phyloP scores from a whole-genome alignment of 352 stramenopile genomes.

The Salisapilia sapeloensis region DNA sequence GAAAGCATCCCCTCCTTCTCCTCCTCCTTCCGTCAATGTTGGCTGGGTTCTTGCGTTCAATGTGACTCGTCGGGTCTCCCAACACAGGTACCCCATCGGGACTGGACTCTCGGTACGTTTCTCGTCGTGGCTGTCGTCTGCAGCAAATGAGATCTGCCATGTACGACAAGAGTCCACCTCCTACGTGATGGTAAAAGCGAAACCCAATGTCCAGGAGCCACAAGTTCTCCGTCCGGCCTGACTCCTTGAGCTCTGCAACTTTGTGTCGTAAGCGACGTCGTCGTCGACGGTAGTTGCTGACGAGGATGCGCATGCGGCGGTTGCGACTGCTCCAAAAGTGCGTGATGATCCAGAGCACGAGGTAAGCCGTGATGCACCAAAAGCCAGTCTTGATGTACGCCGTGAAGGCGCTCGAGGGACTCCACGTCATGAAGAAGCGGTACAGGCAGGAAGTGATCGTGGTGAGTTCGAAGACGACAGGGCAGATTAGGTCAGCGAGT shows the following conservation, averaged over 20 bases:
- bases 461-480: constrained; percentile 44
- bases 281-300: constrained; percentile 56
- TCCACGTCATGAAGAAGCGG: constrained; percentile 34
- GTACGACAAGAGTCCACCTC: too few relatives aligned
- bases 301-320: constrained; percentile 48
- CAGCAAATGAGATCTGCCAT: too few relatives aligned
- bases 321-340: constrained; percentile 75
- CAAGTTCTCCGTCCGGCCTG: constrained; percentile 45
- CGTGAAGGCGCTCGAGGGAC: constrained; percentile 39
- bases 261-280: constrained; percentile 33
- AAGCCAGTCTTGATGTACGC: constrained; percentile 57
- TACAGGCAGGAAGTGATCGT: constrained; percentile 28
- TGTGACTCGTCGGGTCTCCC: constrained; percentile 10
- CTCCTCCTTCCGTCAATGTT: constrained; percentile 4
- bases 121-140: too few relatives aligned
- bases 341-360: constrained; percentile 45
- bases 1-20: constrained; percentile 6
- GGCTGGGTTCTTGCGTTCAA: constrained; percentile 4
- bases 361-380: constrained; percentile 31
- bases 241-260: constrained; percentile 23
- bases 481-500: constrained; percentile 54
- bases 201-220: constrained; percentile 66
- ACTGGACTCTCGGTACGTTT: too few relatives aligned
- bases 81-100: constrained; percentile 20
- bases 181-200: constrained; percentile 45